phyloP scores from a whole-genome alignment of 2,329 filamentous ascomycete genomes.

The Harringtonia aguacate region DNA sequence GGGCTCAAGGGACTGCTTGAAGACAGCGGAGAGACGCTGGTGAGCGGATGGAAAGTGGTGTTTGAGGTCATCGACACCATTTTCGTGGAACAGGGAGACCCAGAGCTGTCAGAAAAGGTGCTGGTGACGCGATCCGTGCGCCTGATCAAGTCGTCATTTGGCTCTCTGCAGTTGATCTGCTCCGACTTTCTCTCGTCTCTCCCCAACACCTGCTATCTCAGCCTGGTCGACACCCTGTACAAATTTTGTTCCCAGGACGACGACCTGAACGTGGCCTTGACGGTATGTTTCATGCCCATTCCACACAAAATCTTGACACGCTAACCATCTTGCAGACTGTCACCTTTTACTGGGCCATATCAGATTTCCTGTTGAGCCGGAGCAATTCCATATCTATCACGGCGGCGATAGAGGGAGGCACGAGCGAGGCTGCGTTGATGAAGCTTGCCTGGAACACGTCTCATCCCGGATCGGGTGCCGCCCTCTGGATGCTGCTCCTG shows the following conservation, averaged over 20 bases:
- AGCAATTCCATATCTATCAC: slow-evolving; percentile 48
- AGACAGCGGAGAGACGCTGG: slow-evolving; percentile 73
- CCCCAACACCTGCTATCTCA: slow-evolving; percentile 60
- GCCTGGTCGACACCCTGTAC: slow-evolving; percentile 77
- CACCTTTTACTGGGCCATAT: slow-evolving; percentile 92
- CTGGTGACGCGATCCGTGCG: slow-evolving; percentile 54
- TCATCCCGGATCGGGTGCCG: slow-evolving; percentile 52
- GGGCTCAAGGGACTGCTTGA: slow-evolving; percentile 75
- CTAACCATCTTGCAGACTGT: slow-evolving; percentile 49
- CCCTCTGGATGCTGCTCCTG: slow-evolving; percentile 69
- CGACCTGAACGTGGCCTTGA: slow-evolving; percentile 90
- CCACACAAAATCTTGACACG: not conserved
- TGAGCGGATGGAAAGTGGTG: slow-evolving; percentile 74
- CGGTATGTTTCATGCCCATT: slow-evolving; percentile 39
- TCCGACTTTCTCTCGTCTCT: slow-evolving; percentile 80
- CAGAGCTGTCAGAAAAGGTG: slow-evolving; percentile 18
- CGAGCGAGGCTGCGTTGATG: slow-evolving; percentile 45
- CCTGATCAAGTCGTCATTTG: slow-evolving; percentile 78
- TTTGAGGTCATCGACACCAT: slow-evolving; percentile 80
- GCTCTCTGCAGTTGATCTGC: slow-evolving; percentile 81
- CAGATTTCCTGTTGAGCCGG: slow-evolving; percentile 66
- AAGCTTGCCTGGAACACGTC: slow-evolving; percentile 48
- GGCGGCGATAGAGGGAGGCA: slow-evolving; percentile 40
- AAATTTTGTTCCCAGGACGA: slow-evolving; percentile 83
- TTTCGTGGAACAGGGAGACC: slow-evolving; percentile 42